phyloP scores from a whole-genome alignment of 2,329 filamentous ascomycete genomes.

The Botrytis fabae region DNA sequence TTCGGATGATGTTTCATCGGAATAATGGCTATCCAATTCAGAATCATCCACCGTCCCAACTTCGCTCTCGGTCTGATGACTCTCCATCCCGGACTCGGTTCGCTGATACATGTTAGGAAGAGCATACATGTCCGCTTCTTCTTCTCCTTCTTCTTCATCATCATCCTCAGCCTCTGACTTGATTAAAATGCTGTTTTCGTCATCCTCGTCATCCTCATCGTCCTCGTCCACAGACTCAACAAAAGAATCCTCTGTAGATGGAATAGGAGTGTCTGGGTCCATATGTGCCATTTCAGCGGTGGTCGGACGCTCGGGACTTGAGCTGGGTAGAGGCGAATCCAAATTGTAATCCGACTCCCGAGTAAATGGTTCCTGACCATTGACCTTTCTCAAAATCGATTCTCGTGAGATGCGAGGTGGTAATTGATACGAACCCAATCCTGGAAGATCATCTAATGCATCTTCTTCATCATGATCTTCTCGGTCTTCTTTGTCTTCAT shows the following conservation, averaged over 20 bases:
- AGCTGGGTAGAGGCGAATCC: constrained; percentile 60
- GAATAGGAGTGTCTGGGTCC: constrained; percentile 88
- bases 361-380: constrained; percentile 57
- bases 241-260: constrained; percentile 74
- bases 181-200: constrained; percentile 56
- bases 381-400: constrained; percentile 86
- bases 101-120: constrained; percentile 67
- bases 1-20: constrained; percentile 42
- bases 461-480: constrained; percentile 56
- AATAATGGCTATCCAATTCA: constrained; percentile 51
- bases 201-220: not conserved
- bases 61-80: constrained; percentile 19
- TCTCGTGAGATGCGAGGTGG: constrained; percentile 86
- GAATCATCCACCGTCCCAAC: constrained; percentile 27
- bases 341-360: constrained; percentile 64
- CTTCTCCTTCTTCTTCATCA: constrained; percentile 47
- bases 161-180: constrained; percentile 59
- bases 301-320: constrained; percentile 55
- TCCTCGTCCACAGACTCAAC: constrained; percentile 52
- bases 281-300: constrained; percentile 49
- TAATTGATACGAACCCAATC: constrained; percentile 61
- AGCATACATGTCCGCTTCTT: constrained; percentile 64
- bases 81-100: constrained; percentile 47
- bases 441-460: constrained; percentile 59
- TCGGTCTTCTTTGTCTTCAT: constrained; percentile 57